Conservation (phyloP, 352 stramenopile genomes). For the Pythium dissotocum region DNA sequence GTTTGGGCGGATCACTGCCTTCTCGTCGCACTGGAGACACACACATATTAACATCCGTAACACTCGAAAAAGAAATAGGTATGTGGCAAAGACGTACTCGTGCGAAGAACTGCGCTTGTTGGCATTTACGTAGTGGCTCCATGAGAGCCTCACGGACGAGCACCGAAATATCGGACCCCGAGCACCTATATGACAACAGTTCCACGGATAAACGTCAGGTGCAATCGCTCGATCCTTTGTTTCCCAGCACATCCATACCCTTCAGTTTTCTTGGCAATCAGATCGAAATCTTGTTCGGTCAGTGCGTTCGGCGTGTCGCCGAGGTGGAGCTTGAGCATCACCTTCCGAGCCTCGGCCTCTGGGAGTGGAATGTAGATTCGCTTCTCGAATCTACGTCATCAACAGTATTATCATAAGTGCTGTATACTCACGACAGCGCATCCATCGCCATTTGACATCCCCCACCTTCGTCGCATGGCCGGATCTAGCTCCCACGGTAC, state of each 20-base stretch:
- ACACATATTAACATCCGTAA: not conserved
- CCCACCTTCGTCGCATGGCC: conserved; percentile 93
- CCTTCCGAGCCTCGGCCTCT: conserved; percentile 87
- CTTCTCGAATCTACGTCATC: conserved; percentile 93
- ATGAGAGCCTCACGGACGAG: conserved; percentile 97
- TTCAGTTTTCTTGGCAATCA: conserved; percentile 92
- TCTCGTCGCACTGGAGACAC: conserved; percentile 69
- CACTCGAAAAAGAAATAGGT: not conserved
- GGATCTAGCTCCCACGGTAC: conserved; percentile 98
- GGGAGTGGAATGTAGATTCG: conserved; percentile 99
- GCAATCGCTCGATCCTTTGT: not conserved
- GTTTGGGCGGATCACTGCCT: conserved; percentile 55
- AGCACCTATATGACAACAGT: conserved; percentile 52
- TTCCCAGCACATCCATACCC: conserved; percentile 51
- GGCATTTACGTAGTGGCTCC: conserved; percentile 96
- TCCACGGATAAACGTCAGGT: not conserved
- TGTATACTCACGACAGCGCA: not conserved
- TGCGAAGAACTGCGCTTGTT: conserved; percentile 94
- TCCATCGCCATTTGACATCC: not conserved
- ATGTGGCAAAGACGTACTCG: conserved; percentile 38
- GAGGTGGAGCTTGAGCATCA: conserved; percentile 98
- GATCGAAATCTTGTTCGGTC: conserved; percentile 92
- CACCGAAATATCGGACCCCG: conserved; percentile 96
- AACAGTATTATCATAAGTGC: not conserved
- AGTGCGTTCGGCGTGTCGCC: conserved; percentile 96